Conservation (phyloP, 139 green algal genomes). For the Chlorella sp. region DNA sequence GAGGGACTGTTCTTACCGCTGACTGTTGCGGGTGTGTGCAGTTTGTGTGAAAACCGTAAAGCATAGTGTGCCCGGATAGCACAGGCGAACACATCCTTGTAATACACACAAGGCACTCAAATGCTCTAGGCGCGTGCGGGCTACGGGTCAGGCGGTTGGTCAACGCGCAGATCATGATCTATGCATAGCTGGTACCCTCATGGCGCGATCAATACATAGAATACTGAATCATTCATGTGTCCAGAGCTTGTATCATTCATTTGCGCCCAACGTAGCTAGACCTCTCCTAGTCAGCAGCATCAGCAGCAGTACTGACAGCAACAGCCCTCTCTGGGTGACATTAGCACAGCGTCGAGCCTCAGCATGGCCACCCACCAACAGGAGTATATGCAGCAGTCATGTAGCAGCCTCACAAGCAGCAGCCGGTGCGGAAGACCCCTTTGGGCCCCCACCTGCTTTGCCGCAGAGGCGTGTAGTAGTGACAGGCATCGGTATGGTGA, state of each 20-base stretch:
- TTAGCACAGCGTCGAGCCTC: neutral
- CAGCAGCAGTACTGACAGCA: neutral
- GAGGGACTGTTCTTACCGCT: no score
- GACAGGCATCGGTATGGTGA: conserved; percentile 83
- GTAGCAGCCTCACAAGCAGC: no score
- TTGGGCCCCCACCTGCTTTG: neutral
- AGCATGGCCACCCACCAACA: neutral
- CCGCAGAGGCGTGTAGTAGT: conserved; percentile 62
- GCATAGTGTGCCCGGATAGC: no score
- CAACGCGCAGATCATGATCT: neutral
- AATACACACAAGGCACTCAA: no score
- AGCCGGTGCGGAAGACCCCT: no score
- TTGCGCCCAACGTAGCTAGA: neutral
- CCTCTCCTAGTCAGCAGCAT: neutral
- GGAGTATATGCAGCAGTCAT: no score
- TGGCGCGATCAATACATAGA: no score
- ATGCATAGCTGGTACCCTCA: no score
- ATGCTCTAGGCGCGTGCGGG: no score
- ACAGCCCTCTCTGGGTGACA: neutral
- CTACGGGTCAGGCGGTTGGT: neutral
- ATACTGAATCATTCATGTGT: neutral
- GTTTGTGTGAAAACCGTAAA: no score
- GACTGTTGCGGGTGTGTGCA: no score
- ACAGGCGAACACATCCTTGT: no score
- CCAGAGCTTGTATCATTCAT: neutral